Evolutionary conservation across 805 yeast species (phyloP), one percentile per base, ranked within the genome.

Genomic region (Saccharomycopsis sp.): DNA sequence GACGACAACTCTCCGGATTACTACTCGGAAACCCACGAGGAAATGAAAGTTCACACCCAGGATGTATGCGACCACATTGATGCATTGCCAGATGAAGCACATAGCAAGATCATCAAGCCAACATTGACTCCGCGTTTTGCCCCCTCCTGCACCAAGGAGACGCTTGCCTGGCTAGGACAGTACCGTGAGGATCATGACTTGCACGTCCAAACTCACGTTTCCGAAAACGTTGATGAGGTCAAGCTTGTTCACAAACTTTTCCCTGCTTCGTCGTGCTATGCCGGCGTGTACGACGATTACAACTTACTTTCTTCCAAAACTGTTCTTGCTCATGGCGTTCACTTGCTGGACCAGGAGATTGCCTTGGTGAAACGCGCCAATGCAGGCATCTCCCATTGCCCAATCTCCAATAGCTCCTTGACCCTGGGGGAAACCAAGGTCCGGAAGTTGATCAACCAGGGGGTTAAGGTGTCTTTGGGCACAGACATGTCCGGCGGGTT

Each of bases 71-170:
- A 71, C 7, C 77, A 80, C 53, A 66, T 85, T 27, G 53, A 59
- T 13, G 47, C 58, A n/a, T 29, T 46, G 8, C 15, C 33, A 23
- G 8, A 22, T 25, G 31, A 19, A 15, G n/a, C 9, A 3, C 23
- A 36, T 22, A 16, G 27, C 12, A 19, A 35, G 4, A 48, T 65
- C 3, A 69, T 89, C 12, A 63, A 69, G 38, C 95, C 97, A 0
- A 77, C 88, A 10, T 50, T 89, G 8, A 89, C 97, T 2, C 97
- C 98, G 6, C 64, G 98, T 43, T 89, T 89, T 64, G 97, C 97
- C 0, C 95, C 95, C 2, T 73, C 83, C 15, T 89, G 96, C 55
- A 67, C 85, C 3, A 62, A 72, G 18, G 70, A 73, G 37, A 63
- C 85, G 29, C 61, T 89, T 63, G 53, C 54, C 5, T 68, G 74